Evolutionary conservation across 805 yeast species (phyloP), one percentile per base, ranked within the genome.

Genomic region (Kodamaea leandrae): DNA sequence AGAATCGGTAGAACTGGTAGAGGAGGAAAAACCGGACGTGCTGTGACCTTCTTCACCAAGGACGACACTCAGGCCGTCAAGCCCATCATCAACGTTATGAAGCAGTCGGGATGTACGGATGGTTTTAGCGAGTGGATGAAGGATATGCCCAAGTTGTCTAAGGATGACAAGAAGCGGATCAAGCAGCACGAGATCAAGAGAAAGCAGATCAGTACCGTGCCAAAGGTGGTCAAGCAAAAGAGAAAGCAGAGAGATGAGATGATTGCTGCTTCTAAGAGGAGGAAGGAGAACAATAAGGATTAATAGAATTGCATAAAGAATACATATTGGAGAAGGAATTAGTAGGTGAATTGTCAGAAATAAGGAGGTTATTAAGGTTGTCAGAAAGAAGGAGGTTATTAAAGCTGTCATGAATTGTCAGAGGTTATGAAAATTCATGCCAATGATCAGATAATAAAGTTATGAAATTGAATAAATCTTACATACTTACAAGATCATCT

Each of bases 1-100:
- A 80, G 99, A 67, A 87, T 93, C 54, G 99, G 99, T 63, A 84
- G 99, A 73, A 91, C 99, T 2, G 99, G 99, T 51, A 83, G 99
- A 74, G 96, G 88, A 40, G 96, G 96, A 1, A 79, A 84, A 45
- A 55, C 66, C 6, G 99, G 99, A 43, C 76, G 75, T 52, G 97
- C 98, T 0, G 78, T 93, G 14, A 93, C 99, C 0, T 82, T 90
- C 50, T 93, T 86, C 68, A 91, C 99, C 18, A 90, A 89, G 58
- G 95, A 87, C 48, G 99, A 93, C 58, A 64, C 77, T 3, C 60
- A 76, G 42, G 78, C 85, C 2, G 75, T 93, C 33, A 85, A 86
- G 58, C 85, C 93, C 7, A 86, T 93, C 32, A 77, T 91, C 20
- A 93, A 90, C 57, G 98, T 93, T 12, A 91, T 93, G 96, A 86